phyloP scores from a whole-genome alignment of 176 grass and related monocot species.

The Lolium rigidum region DNA sequence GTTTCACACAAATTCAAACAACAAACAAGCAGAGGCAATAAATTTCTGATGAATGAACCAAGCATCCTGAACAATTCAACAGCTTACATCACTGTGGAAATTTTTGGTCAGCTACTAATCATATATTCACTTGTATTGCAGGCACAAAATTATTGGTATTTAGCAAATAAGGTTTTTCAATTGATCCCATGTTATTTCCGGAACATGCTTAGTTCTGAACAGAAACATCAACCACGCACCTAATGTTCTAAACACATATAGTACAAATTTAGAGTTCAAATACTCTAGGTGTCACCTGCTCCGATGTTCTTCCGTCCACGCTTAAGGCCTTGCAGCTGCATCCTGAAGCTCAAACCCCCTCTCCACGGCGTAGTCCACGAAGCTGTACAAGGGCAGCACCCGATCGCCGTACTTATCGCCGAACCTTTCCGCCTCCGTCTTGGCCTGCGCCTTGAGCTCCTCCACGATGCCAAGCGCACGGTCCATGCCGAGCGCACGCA shows the following conservation, averaged over 20 bases:
- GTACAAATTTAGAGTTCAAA: neutral
- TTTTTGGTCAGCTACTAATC: neutral
- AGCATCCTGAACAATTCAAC: too few species aligned
- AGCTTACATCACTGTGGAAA: neutral
- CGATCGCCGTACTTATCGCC: slow-evolving; percentile 64
- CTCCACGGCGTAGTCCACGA: slow-evolving; percentile 90
- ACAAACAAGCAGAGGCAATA: neutral
- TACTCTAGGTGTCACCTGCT: slow-evolving; percentile 20
- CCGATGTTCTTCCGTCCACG: neutral
- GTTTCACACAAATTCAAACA: neutral
- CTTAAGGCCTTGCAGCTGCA: slow-evolving; percentile 28
- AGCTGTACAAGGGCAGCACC: slow-evolving; percentile 80
- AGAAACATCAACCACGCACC: slow-evolving; percentile 15
- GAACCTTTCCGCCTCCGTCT: slow-evolving; percentile 71
- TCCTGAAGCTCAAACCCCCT: slow-evolving; percentile 73
- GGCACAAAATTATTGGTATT: neutral
- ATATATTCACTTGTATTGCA: neutral
- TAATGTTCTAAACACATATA: slow-evolving; percentile 26
- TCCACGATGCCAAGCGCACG: slow-evolving; percentile 79
- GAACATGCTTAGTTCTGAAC: neutral
- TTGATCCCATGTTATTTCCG: neutral
- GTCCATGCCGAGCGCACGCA: slow-evolving; percentile 68
- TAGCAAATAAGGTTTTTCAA: neutral
- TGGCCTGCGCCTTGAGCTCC: slow-evolving; percentile 77
- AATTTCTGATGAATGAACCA: neutral